Base-by-base conservation (phyloP, 192 early-diverging fungal species). In the Coemansia sp. region DNA sequence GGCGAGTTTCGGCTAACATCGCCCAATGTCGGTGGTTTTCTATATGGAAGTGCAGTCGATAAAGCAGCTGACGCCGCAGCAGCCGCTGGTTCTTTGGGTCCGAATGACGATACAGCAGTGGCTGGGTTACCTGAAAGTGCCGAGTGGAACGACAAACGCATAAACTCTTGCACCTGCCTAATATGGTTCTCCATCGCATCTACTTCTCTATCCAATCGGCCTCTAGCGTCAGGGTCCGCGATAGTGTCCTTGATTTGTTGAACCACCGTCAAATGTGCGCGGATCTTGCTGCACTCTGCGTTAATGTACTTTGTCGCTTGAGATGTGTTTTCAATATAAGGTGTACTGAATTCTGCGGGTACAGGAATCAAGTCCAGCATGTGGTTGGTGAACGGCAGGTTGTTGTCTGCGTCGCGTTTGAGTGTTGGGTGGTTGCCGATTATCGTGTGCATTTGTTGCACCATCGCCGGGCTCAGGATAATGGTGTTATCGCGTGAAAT, bases 361-460 rank as follows among this genome's bases (percentile, higher is more conserved):
- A 77, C 70, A 13, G 75, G 66, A 8, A 63, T 63, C 33, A 82
- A 44, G 57, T 77, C 68, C 36, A 82, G 70, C 68, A 82, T 71
- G 31, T 82, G 80, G 72, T 77, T 82, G 43, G 80, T 82, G 47
- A 82, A 82, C 10, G 80, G 80, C 24, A 82, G 67, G 59, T 82
- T 82, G 75, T 82, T 82, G 80, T 82, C 80, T 6, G 80, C 75
- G 22, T 82, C 80, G 33, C 71, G 67, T 51, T 82, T 82, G 31
- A 82, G 59, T 20, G 43, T 70, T 6, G 80, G 61, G 51, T 82
- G 80, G 75, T 82, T 82, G 31, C 74, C 65, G 29, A 82, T 82
- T 22, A 82, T 82, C 27, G 33, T 65, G 57, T 69, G 80, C 80
- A 82, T 82, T 54, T 82, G 80, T 55, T 82, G 68, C 0, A 82